Conservation (phyloP, 495 filamentous ascomycete species). For the Zalerion maritima region DNA sequence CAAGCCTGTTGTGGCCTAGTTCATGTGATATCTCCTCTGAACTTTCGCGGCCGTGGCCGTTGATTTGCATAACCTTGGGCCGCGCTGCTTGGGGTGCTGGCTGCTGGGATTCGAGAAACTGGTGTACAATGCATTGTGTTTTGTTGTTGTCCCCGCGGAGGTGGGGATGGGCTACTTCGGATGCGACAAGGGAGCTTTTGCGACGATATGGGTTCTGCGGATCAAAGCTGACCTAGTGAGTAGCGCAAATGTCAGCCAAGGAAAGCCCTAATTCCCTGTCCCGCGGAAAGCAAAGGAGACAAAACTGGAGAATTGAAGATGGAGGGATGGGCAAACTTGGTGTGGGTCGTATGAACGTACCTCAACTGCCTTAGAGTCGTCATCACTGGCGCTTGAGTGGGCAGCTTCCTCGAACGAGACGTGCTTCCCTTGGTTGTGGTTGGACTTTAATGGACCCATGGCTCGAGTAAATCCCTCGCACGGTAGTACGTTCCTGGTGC, state of each 20-base stretch:
- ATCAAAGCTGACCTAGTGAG: conserved; percentile 57
- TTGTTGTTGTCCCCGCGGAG: conserved; percentile 35
- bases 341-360: conserved; percentile 10
- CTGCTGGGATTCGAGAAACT: conserved; percentile 49
- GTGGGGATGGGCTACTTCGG: conserved; percentile 29
- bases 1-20: conserved; percentile 10
- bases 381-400: conserved; percentile 23
- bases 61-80: no score
- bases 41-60: no score
- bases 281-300: neutral
- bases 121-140: conserved; percentile 70
- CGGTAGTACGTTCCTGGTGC: no score
- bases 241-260: neutral
- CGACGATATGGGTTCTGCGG: conserved; percentile 57
- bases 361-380: conserved; percentile 27
- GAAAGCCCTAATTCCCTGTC: neutral
- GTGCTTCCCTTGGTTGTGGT: conserved; percentile 12
- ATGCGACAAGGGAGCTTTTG: conserved; percentile 68
- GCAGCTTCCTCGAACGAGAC: conserved; percentile 14
- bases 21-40: conserved; percentile 16
- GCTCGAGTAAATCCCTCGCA: no score
- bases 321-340: neutral
- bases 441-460: no score
- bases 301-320: neutral
- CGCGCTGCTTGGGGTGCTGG: conserved; percentile 2